phyloP scores from a whole-genome alignment of 805 yeast genomes.

The Komagataella phaffii region DNA sequence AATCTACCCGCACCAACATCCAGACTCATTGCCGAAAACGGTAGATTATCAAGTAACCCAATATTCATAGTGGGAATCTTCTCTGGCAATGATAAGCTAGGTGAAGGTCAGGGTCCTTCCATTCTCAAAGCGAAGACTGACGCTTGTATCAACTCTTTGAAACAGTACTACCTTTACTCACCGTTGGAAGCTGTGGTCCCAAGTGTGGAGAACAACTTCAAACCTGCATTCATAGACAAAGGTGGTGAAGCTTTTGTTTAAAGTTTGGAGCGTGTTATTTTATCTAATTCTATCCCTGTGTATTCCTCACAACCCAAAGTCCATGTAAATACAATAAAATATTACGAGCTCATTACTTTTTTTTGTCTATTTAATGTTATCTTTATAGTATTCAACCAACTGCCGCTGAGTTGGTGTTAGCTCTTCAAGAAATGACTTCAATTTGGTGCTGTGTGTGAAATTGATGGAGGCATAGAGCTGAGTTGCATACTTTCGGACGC shows the following conservation, averaged over 20 bases:
- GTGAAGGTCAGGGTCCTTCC: slow-evolving; percentile 91
- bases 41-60: slow-evolving; percentile 74
- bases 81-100: slow-evolving; percentile 68
- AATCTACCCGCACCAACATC: slow-evolving; percentile 63
- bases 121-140: slow-evolving; percentile 84
- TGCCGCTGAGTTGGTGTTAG: slow-evolving; percentile 29
- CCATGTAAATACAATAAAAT: not conserved
- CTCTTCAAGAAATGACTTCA: slow-evolving; percentile 2
- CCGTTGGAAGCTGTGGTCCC: slow-evolving; percentile 58
- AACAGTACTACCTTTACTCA: slow-evolving; percentile 84
- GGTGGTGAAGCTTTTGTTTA: slow-evolving; percentile 19
- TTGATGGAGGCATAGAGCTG: not conserved
- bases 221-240: slow-evolving; percentile 20
- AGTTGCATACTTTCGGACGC: not conserved
- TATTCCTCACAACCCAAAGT: not conserved
- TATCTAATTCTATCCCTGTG: not conserved
- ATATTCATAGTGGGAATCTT: slow-evolving; percentile 87
- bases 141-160: slow-evolving; percentile 82
- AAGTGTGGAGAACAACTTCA: slow-evolving; percentile 30
- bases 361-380: not conserved
- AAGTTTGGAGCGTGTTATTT: not conserved
- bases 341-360: not conserved
- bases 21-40: slow-evolving; percentile 84
- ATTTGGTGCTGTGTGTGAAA: not conserved
- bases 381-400: slow-evolving; percentile 31